Evolutionary conservation across 2,329 filamentous ascomycete genomes (phyloP), one percentile per base, ranked within the genome.

Genomic region (Remersonia thermophila): DNA sequence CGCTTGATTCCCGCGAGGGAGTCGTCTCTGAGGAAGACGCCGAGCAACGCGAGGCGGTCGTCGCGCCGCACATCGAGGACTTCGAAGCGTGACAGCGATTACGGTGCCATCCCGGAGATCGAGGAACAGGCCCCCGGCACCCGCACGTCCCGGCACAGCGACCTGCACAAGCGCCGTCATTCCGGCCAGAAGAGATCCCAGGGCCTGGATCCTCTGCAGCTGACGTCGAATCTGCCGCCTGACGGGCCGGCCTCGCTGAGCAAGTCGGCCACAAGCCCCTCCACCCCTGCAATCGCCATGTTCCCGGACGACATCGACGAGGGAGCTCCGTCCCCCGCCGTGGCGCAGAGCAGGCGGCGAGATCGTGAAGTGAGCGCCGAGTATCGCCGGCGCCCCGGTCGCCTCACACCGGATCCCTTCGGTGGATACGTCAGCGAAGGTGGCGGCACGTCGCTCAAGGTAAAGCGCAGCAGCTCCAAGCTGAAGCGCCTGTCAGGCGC

Each of bases 271-370:
- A 33, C 40, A 4, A 39, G 40, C 26, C 47, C 44, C 7, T 37
- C 45, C 3, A 46, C 46, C 23, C 47, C 50, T 2, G 36, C 42
- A 3, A 25, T 14, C 17, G 31, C 37, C 37, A 48, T 51, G 45
- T 50, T 53, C 30, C 45, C 52, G 7, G 48, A 55, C 13, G 53
- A 59, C 8, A 33, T 61, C 2, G 72, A 81, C 15, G 77, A 83
- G 13, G 76, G 75, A 11, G 81, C 81, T 0, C 80, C 81, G 1
- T 80, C 74, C 13, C 80, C 81, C 0, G 68, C 77, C 1, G 67
- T 85, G 7, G 67, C 76, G 12, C 80, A 80, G 43, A 67, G 75
- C 12, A 62, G 66, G 7, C 62, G 67, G 17, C 62, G 68, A 51
- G 69, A 63, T 51, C 48, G 51, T 43, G 55, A 67, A 48, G 55